Base-by-base conservation (phyloP, 352 stramenopile species). In the Thalassiosira hispida region DNA sequence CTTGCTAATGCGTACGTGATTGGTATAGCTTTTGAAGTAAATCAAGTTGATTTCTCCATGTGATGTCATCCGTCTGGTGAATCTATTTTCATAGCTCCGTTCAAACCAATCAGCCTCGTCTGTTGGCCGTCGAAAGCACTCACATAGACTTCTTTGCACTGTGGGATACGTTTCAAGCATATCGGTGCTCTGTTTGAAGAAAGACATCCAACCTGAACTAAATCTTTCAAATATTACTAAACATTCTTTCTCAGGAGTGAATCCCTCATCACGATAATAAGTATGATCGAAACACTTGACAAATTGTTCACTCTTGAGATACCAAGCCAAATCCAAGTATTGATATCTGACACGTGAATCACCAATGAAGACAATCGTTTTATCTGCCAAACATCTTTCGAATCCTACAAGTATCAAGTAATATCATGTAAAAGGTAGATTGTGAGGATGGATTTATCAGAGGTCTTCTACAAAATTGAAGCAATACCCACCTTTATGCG, bases 31-130 rank as follows among this genome's bases (percentile, higher is more conserved):
- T 42, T 72, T 16, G 22, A 72, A 31, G 20, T 62, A 72, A 9
- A 63, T 72, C 18, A 72, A 22, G 18, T 72, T 72, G 14, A 60
- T 72, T 53, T 72, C 63, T 7, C 63, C 63, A 63, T 42, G 62
- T 22, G 6, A 18, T 35, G 63, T 72, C 1, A n/a, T 22, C 38
- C 63, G 18, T 27, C 59, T 51, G 47, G 59, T 52, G 31, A 55
- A 72, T 18, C 63, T 47, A 52, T 61, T 62, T 27, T 72, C 63
- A 44, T 61, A 72, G 31, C 8, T 38, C 8, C 31, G 3, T 9
- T 8, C 3, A 38, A 9, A 38, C 3, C 31, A 38, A 53, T 38
- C 20, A 16, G n/a, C n/a, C n/a, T n/a, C n/a, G n/a, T n/a, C n/a
- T n/a, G n/a, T n/a, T n/a, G n/a, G n/a, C n/a, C n/a, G n/a, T n/a